Evolutionary conservation across 2,329 filamentous ascomycete genomes (phyloP).

Genomic region (Exophiala bonariae): DNA sequence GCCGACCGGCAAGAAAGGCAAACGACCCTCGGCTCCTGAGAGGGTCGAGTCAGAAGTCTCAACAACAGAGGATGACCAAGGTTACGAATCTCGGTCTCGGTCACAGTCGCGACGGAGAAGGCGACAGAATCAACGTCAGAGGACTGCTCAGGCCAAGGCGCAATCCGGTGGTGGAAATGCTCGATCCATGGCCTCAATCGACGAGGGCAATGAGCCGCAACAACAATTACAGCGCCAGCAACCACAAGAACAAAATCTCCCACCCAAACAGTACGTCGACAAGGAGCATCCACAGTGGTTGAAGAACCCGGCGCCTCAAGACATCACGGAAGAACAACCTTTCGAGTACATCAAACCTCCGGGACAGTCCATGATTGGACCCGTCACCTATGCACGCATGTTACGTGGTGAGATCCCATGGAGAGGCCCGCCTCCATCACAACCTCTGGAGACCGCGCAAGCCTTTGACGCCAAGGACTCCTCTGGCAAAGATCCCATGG

Average conservation of each 20-base stretch:
- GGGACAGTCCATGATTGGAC: slow-evolving; percentile 57
- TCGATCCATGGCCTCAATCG: slow-evolving; percentile 25
- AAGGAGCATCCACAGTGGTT: slow-evolving; percentile 21
- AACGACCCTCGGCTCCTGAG: slow-evolving; percentile 18
- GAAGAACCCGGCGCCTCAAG: slow-evolving; percentile 30
- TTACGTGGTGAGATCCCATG: slow-evolving; percentile 57
- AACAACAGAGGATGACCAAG: slow-evolving; percentile 23
- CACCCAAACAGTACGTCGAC: slow-evolving; percentile 9
- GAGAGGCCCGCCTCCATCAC: slow-evolving; percentile 52
- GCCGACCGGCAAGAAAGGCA: slow-evolving; percentile 19
- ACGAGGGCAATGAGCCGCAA: slow-evolving; percentile 24
- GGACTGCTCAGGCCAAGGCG: slow-evolving; percentile 16
- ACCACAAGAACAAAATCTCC: slow-evolving; percentile 14
- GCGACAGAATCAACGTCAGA: slow-evolving; percentile 29
- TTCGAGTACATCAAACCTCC: slow-evolving; percentile 59
- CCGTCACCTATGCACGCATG: slow-evolving; percentile 55
- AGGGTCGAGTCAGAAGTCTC: slow-evolving; percentile 25
- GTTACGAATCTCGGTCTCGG: slow-evolving; percentile 30
- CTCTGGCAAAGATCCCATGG: slow-evolving; percentile 35
- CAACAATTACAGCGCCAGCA: slow-evolving; percentile 16
- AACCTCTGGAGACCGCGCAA: slow-evolving; percentile 41
- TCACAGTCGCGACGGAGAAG: slow-evolving; percentile 28
- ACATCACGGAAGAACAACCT: slow-evolving; percentile 53
- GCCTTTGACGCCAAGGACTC: slow-evolving; percentile 48
- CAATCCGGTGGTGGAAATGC: slow-evolving; percentile 24